Evolutionary conservation across 1,139 yeast species (phyloP).

Genomic region (Suhomyces panamericanus): DNA sequence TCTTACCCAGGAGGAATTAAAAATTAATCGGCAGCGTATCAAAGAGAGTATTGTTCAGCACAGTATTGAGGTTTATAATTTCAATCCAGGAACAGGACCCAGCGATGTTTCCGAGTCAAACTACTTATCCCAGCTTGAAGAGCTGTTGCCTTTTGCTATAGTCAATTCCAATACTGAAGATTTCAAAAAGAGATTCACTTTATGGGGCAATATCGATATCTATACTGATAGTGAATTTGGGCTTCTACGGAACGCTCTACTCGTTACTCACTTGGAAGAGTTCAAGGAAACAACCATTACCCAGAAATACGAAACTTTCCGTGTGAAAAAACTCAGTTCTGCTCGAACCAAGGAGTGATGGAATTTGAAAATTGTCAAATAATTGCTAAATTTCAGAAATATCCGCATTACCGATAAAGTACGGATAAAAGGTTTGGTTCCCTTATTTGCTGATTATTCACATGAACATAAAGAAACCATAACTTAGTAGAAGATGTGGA

Average conservation of each 20-base stretch:
- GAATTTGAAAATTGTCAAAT: too few relatives aligned
- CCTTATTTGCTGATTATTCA: too few relatives aligned
- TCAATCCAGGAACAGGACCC: constrained; percentile 20
- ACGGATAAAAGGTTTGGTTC: too few relatives aligned
- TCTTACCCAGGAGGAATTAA: constrained; percentile 49
- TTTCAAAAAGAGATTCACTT: constrained; percentile 11
- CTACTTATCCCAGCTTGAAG: constrained; percentile 14
- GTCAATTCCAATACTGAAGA: constrained; percentile 13
- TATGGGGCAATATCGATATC: constrained; percentile 17
- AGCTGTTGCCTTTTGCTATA: constrained; percentile 15
- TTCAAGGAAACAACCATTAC: constrained; percentile 17
- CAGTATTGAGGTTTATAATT: constrained; percentile 52
- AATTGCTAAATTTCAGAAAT: not conserved
- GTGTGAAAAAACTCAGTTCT: constrained; percentile 12
- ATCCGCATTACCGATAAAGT: too few relatives aligned
- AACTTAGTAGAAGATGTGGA: too few relatives aligned
- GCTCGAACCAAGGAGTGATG: too few relatives aligned
- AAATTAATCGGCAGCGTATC: constrained; percentile 44
- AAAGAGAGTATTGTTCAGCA: constrained; percentile 43
- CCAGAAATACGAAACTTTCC: constrained; percentile 16
- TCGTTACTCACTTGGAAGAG: constrained; percentile 20
- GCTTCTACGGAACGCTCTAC: constrained; percentile 14
- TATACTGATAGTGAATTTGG: constrained; percentile 16
- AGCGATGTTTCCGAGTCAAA: constrained; percentile 11
- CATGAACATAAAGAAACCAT: too few relatives aligned